Conservation (phyloP, 306 rosid species). For the Vachellia pachyceras region DNA sequence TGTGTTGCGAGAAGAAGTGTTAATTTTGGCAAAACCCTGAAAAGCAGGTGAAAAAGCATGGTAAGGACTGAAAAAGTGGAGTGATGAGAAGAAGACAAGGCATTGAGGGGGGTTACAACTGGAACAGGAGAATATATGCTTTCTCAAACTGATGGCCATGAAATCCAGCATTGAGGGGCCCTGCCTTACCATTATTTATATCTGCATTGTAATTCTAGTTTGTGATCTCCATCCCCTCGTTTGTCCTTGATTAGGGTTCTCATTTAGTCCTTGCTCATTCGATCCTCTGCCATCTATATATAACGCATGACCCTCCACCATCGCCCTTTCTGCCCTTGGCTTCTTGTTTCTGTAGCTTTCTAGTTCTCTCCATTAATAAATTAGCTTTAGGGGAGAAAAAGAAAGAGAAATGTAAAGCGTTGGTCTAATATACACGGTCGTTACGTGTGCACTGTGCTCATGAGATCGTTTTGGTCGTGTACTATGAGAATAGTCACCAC, state of each 20-base stretch:
- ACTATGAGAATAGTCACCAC: not conserved
- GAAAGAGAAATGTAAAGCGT: not conserved
- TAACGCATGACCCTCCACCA: not conserved
- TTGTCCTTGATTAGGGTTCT: not conserved
- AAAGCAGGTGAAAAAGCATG: conserved; percentile 59
- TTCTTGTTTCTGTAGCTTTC: not conserved
- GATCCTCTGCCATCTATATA: not conserved
- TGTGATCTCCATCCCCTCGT: not conserved
- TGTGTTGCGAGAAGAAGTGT: not conserved
- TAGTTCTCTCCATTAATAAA: not conserved
- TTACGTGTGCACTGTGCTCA: not conserved
- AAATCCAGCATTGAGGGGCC: conserved; percentile 48
- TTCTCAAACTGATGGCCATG: conserved; percentile 52
- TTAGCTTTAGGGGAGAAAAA: not conserved
- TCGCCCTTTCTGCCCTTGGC: not conserved
- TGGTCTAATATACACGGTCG: not conserved
- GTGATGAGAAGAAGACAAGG: conserved; percentile 60
- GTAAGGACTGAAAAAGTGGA: conserved; percentile 44
- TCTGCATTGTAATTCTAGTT: not conserved
- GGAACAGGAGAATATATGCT: conserved; percentile 63
- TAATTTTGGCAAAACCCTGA: conserved; percentile 49
- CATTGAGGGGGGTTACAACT: too few species aligned
- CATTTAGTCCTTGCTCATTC: not conserved
- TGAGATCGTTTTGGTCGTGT: not conserved
- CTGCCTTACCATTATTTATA: conserved; percentile 25